Percentiles rank a stretch among this genome's conserved stretches.
Evolutionary conservation across 768 basidiomycete genomes (phyloP).

Genomic region (Termitomyces sp.): DNA sequence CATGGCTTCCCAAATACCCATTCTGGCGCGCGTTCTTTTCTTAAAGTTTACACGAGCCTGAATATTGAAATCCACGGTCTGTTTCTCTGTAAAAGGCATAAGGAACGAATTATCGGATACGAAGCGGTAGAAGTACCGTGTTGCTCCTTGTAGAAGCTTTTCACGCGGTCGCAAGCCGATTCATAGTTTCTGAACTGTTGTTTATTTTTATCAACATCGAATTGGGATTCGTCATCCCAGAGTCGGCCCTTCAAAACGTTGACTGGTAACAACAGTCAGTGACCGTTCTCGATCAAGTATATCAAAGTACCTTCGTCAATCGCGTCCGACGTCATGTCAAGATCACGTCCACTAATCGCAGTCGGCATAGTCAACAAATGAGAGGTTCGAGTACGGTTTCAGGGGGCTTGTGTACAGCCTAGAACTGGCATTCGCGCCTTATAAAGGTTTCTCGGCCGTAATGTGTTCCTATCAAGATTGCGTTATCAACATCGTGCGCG

Average conservation of each 20-base stretch:
- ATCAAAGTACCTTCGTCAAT: conserved; percentile 9
- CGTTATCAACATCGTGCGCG: background rate
- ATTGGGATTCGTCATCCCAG: conserved; percentile 38
- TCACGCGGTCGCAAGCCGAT: conserved; percentile 12
- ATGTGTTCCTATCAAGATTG: conserved; percentile 3
- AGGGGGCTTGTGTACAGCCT: background rate
- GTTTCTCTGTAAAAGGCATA: conserved; percentile 51
- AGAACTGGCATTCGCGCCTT: background rate
- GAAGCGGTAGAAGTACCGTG: conserved; percentile 5
- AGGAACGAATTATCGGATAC: background rate
- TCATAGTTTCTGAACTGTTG: conserved; percentile 47
- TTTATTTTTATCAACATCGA: conserved; percentile 53
- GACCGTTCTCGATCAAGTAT: background rate
- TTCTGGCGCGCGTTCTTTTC: conserved; percentile 58
- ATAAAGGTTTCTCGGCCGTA: background rate
- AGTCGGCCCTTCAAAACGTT: conserved; percentile 48
- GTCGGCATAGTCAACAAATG: background rate
- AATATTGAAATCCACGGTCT: conserved; percentile 83
- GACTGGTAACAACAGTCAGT: conserved; percentile 26
- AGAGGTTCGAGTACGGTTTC: background rate
- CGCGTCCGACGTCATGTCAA: conserved; percentile 9
- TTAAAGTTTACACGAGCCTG: conserved; percentile 71
- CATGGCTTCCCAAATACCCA: conserved; percentile 85
- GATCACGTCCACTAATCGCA: conserved; percentile 1
- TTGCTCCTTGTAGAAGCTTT: conserved; percentile 14